A percentile compares a stretch with the other conserved stretches of the same genome.
Conservation (phyloP, 345 rosid species). For the Cardamine occulta region DNA sequence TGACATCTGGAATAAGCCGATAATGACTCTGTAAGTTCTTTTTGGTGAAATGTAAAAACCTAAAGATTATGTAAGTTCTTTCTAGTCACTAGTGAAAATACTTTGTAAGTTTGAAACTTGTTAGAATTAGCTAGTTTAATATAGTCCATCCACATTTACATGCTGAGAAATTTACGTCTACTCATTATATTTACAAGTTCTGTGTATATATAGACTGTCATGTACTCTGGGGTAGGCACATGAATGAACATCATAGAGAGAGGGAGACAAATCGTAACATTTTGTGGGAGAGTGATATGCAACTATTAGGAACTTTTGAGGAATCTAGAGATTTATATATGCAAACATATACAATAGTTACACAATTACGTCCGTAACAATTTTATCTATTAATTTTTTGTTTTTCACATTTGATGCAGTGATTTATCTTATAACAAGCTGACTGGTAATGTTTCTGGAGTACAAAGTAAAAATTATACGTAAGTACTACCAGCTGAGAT, state of each 20-base stretch:
- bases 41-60: neutral
- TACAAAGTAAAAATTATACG: too few species aligned
- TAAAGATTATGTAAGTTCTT: constrained; percentile 19
- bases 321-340: neutral
- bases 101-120: neutral
- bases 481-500: too few species aligned
- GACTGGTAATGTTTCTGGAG: too few species aligned
- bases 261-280: neutral
- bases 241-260: neutral
- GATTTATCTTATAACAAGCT: too few species aligned
- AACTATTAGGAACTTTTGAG: neutral
- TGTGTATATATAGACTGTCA: neutral
- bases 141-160: neutral
- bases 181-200: neutral
- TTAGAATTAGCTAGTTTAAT: neutral
- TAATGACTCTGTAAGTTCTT: constrained; percentile 18
- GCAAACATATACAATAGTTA: too few species aligned
- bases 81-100: neutral
- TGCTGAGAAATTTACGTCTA: neutral
- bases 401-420: too few species aligned
- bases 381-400: too few species aligned
- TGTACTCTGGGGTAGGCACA: neutral
- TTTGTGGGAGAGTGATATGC: neutral
- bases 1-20: constrained; percentile 3
- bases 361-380: too few species aligned